Conservation (phyloP, 2,329 filamentous ascomycete genomes). For the Claviceps sp. region DNA sequence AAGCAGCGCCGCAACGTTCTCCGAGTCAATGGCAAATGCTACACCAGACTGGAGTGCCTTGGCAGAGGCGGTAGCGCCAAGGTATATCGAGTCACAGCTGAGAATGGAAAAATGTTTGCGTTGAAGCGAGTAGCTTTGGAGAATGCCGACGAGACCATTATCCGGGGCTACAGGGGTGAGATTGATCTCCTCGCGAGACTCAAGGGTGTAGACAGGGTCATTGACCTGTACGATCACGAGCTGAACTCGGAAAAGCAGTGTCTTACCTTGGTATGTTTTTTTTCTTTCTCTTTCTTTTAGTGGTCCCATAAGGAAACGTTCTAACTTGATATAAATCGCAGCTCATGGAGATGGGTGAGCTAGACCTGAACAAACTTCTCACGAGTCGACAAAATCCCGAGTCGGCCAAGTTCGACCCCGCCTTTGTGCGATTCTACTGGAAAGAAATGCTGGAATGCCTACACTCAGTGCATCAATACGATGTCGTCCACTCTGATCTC, state of each 20-base stretch:
- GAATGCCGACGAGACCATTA: constrained; percentile 70
- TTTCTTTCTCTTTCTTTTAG: neutral
- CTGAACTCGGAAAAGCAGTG: constrained; percentile 84
- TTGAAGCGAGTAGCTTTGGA: constrained; percentile 87
- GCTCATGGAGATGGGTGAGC: constrained; percentile 96
- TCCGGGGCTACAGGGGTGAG: constrained; percentile 85
- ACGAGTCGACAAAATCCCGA: constrained; percentile 58
- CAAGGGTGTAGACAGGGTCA: constrained; percentile 75
- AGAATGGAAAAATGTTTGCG: constrained; percentile 91
- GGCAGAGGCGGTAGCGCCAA: constrained; percentile 87
- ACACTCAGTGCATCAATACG: constrained; percentile 71
- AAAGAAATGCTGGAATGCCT: constrained; percentile 98
- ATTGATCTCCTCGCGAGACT: constrained; percentile 81
- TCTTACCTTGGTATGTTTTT: constrained; percentile 58
- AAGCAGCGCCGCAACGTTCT: constrained; percentile 72
- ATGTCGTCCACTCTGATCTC: constrained; percentile 92
- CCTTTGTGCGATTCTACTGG: constrained; percentile 96
- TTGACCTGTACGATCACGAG: constrained; percentile 83
- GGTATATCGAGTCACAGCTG: constrained; percentile 92
- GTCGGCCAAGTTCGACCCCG: constrained; percentile 66
- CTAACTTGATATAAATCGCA: constrained; percentile 18
- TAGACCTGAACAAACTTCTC: constrained; percentile 80
- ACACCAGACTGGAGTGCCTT: constrained; percentile 79
- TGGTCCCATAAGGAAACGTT: neutral
- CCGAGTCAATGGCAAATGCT: constrained; percentile 80